Base-by-base conservation (phyloP, 2,329 filamentous ascomycete species). In the Exophiala calicioides region DNA sequence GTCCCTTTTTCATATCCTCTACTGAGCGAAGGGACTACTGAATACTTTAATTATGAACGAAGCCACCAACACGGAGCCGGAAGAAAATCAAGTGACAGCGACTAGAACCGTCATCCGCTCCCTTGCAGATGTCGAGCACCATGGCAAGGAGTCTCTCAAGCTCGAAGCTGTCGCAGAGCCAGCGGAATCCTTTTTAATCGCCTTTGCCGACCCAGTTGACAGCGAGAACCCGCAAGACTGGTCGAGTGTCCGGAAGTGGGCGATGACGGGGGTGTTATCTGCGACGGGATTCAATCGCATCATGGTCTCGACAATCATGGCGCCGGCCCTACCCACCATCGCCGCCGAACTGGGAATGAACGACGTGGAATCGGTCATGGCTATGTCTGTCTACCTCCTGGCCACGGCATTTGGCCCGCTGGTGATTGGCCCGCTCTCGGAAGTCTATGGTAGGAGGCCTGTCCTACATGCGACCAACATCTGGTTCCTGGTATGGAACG, bases 321-420 rank as follows among this genome's bases (percentile, higher is more conserved):
- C 36, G 12, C 36, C 23, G 21, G 23, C 33, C 9, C 19, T 36
- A 10, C 24, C 39, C n/a, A 13, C 39, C 20, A n/a, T 42, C 24
- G 19, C 24, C 7, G 27, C 76, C 38, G 85, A 90, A 58, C 94
- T 93, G 57, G 82, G 75, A 45, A 68, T 91, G 9, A 66, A 64
- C 32, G 56, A 39, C 2, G 43, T 68, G 19, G 59, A 66, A 40
- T 57, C 56, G 2, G 34, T 73, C 55, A 65, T 74, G 16, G 63
- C 67, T 32, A 65, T 79, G 60, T 41, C 43, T 23, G 37, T 75
- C 36, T 76, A 73, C 46, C 58, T 76, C 9, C 62, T 76, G 1
- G 69, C 68, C 15, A 72, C 68, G 50, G 70, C 69, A 6, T 52
- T 75, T 37, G 72, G 68, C 1, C 73, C 71, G 1, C 58, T 74